Evolutionary conservation across 78 protist genomes (phyloP), one percentile per base, ranked within the genome.

Genomic region (Guillardia theta): DNA sequence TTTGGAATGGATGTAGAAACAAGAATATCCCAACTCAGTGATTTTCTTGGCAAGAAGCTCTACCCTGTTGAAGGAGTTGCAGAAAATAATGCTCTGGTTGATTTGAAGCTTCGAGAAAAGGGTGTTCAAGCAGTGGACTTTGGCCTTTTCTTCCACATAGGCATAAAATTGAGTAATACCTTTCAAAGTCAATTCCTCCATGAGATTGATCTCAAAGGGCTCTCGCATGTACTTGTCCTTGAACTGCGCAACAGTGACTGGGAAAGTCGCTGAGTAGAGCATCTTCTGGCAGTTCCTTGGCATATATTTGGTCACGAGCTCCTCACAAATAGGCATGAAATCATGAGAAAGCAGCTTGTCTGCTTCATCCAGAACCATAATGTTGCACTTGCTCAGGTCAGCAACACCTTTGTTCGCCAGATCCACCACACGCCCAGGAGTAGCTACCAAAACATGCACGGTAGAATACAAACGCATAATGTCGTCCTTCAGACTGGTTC

Each of bases 61-160:
- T 46, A 99, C 99, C 43, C 99, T 97, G 92, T 97, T 98, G 87
- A 96, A 98, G 64, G 97, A 93, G 93, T 98, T 98, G 96, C 99
- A 99, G 92, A 99, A 99, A 92, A 99, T 99, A 96, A 99, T 98
- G 53, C 97, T 97, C 95, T 99, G 99, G 96, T 98, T 98, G 98
- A 99, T 98, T 78, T 97, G 97, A 2, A 99, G 97, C 96, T 98
- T 97, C 62, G 96, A 76, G 96, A 99, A 98, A 48, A 99, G 98
- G 8, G 99, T 97, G 96, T 98, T 98, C 54, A 99, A 97, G 90
- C 99, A 99, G 88, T 97, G 98, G 18, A 99, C 97, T 93, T 99
- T 99, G 93, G 99, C 98, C 41, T 96, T 70, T 94, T 99, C 99
- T 64, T 99, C 99, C 44, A 99, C 99, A 90, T 97, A 99, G 30